Base-by-base conservation (phyloP, 208 protist genomes). In the Leishmania tropica region DNA sequence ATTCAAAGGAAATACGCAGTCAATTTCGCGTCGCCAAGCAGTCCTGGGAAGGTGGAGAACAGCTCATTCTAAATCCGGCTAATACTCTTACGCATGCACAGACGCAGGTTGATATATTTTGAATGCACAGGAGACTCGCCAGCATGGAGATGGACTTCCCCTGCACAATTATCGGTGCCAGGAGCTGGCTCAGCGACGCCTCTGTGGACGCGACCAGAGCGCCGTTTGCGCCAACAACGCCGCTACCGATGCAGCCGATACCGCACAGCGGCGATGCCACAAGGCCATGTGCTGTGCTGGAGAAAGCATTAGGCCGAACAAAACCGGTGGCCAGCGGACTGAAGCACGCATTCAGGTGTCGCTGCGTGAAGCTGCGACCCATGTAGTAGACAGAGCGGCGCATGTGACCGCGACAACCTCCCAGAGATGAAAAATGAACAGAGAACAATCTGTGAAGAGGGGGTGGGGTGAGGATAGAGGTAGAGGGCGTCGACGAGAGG, bases 51-150 rank as follows among this genome's bases (percentile, higher is more conserved):
- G 21, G 70, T 4, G 0, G 21, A 48, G 40, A 31, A 19, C 17
- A n/a, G 0, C 75, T 78, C 19, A 11, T 15, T 47, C 13, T 45
- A 82, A 89, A 89, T 90, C 90, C 87, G n/a, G 78, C 65, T 84
- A 94, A 92, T 95, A 97, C 92, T 95, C 92, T 97, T 94, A 96
- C 92, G 74, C 87, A 96, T 89, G 88, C 87, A 88, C 92, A 87
- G 71, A 95, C 89, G 68, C 94, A 97, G 45, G 88, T 94, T 96
- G 93, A 94, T 87, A 95, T 95, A 88, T 95, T 97, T 88, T 94
- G 92, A 42, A 96, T 80, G 76, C 87, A 94, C 28, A 83, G 80
- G n/a, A 96, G 83, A 54, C 85, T 90, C 2, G 80, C 79, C 56
- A 94, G 60, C 17, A 88, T n/a, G 8, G 88, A 76, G 1, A 86